Percentiles rank a stretch among this genome's conserved stretches.
Conservation (phyloP, 176 grass and related monocot species). For the Musa beccarii region DNA sequence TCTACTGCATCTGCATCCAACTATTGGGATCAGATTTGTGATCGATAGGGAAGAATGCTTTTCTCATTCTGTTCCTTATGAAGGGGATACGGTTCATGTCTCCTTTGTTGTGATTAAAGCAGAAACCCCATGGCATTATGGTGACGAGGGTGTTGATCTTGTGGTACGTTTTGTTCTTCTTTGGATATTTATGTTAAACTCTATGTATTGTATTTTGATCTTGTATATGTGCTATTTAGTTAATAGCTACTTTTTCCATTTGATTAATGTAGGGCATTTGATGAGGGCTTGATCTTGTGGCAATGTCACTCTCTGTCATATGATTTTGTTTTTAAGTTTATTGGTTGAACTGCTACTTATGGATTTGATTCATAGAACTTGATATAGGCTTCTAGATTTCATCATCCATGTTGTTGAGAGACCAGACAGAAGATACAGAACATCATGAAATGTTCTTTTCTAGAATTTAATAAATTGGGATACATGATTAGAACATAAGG, state of each 20-base stretch:
- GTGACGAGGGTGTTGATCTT: slow-evolving; percentile 75
- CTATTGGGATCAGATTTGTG: slow-evolving; percentile 66
- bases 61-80: slow-evolving; percentile 66
- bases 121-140: slow-evolving; percentile 84
- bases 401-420: not conserved
- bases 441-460: not conserved
- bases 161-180: slow-evolving; percentile 44
- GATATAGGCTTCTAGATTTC: too few species aligned
- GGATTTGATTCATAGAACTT: too few species aligned
- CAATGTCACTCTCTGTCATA: too few species aligned
- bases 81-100: slow-evolving; percentile 72
- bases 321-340: too few species aligned
- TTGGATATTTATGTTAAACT: not conserved
- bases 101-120: slow-evolving; percentile 93
- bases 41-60: slow-evolving; percentile 95
- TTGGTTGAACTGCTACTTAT: too few species aligned
- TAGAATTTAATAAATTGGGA: not conserved
- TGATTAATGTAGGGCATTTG: too few species aligned
- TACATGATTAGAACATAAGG: not conserved
- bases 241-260: too few species aligned
- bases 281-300: too few species aligned
- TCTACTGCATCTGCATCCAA: slow-evolving; percentile 18
- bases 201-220: not conserved
- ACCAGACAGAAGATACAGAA: not conserved
- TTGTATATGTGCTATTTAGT: not conserved